Percentiles rank a stretch among this genome's conserved stretches.
Conservation (phyloP, 1,139 yeast species). For the Sugiyamaella xylanicola region DNA sequence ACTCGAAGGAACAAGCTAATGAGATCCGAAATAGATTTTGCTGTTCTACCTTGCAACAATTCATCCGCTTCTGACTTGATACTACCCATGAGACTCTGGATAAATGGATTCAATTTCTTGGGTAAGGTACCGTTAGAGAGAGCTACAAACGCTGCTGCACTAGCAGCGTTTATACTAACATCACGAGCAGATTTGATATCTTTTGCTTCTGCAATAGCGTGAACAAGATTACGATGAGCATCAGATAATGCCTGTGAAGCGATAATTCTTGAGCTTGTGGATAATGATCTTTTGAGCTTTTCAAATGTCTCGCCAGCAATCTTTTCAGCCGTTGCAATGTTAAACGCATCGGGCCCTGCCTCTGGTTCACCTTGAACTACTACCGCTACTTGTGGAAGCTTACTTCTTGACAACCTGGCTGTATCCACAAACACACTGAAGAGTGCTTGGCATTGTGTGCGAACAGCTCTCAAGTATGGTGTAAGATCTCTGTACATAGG, state of each 20-base stretch:
- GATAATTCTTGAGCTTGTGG: constrained; percentile 72
- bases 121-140: constrained; percentile 60
- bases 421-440: constrained; percentile 74
- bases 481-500: constrained; percentile 79
- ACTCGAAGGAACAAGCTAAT: constrained; percentile 57
- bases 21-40: constrained; percentile 66
- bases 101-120: constrained; percentile 81
- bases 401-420: constrained; percentile 73
- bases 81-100: constrained; percentile 91
- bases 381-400: constrained; percentile 81
- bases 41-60: constrained; percentile 70
- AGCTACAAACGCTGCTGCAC: constrained; percentile 60
- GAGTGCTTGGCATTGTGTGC: constrained; percentile 85
- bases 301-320: constrained; percentile 66
- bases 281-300: constrained; percentile 62
- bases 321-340: constrained; percentile 73
- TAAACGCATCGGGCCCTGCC: constrained; percentile 94
- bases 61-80: constrained; percentile 73
- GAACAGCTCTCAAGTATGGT: constrained; percentile 79
- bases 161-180: constrained; percentile 69
- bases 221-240: constrained; percentile 65
- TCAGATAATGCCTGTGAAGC: constrained; percentile 78
- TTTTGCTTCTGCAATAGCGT: constrained; percentile 72
- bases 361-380: constrained; percentile 93
- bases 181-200: constrained; percentile 57